Conservation (phyloP, 1,139 yeast species). For the Yamadazyma spencermartinsiae region DNA sequence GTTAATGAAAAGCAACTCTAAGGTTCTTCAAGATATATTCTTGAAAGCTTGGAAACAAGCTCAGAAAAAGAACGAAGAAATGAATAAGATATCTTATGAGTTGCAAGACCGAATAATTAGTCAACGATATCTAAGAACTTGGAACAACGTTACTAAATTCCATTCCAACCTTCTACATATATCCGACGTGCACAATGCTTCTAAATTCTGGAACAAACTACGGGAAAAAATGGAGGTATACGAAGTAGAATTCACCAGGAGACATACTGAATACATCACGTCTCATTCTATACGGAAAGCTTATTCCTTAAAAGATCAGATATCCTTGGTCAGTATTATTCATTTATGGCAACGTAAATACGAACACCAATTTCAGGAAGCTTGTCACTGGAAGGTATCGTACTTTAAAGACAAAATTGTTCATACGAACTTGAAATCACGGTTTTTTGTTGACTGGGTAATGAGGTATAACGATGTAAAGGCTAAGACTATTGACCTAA, state of each 20-base stretch:
- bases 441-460: slow-evolving; percentile 25
- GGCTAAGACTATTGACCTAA: slow-evolving; percentile 14
- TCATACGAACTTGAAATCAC: slow-evolving; percentile 14
- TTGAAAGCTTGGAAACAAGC: slow-evolving; percentile 5
- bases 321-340: slow-evolving; percentile 4
- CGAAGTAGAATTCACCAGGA: neutral
- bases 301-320: slow-evolving; percentile 6
- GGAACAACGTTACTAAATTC: slow-evolving; percentile 7
- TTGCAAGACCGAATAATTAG: neutral
- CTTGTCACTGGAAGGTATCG: slow-evolving; percentile 18
- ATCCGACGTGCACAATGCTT: slow-evolving; percentile 8
- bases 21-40: neutral
- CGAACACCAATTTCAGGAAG: slow-evolving; percentile 16
- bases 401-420: slow-evolving; percentile 15
- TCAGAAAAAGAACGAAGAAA: neutral
- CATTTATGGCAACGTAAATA: slow-evolving; percentile 21
- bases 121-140: slow-evolving; percentile 3
- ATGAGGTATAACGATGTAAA: slow-evolving; percentile 18
- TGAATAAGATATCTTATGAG: neutral
- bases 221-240: slow-evolving; percentile 4
- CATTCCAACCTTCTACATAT: slow-evolving; percentile 6
- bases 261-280: neutral
- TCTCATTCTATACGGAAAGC: slow-evolving; percentile 3
- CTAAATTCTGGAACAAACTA: slow-evolving; percentile 8
- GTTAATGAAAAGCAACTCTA: neutral